Conservation (phyloP, 2,329 filamentous ascomycete species). For the Aspergillus sp. region DNA sequence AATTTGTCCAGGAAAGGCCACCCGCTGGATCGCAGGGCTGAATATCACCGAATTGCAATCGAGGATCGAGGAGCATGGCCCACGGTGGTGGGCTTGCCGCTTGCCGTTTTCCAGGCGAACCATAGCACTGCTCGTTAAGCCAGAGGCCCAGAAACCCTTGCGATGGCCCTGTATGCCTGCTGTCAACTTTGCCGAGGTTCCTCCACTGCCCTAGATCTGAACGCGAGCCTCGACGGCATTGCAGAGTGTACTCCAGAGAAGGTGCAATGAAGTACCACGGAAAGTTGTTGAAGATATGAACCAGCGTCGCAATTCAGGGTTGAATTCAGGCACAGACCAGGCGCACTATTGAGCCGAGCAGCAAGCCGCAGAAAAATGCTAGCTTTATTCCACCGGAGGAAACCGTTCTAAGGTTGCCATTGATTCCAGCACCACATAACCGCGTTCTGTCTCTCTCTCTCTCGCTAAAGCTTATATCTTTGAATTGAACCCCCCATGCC, state of each 20-base stretch:
- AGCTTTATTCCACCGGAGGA: neutral
- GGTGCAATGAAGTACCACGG: no score
- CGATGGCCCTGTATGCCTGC: no score
- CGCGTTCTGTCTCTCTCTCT: neutral
- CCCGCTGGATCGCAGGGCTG: neutral
- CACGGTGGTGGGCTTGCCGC: neutral
- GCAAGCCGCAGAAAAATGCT: neutral
- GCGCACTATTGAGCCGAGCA: neutral
- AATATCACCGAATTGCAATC: neutral
- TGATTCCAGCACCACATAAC: neutral
- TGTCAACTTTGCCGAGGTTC: neutral
- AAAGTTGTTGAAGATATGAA: neutral
- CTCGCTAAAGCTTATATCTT: neutral
- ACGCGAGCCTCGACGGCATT: no score
- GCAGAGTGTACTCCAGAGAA: neutral
- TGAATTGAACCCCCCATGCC: neutral
- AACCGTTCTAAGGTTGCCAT: neutral
- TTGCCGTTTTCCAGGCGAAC: no score
- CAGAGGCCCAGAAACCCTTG: no score
- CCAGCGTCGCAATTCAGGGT: neutral
- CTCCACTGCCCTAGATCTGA: neutral
- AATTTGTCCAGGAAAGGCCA: no score
- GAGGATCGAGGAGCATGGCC: neutral
- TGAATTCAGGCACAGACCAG: neutral
- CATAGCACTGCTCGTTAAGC: neutral